Evolutionary conservation across 306 rosid species (phyloP).

Genomic region (Ormosia emarginata): DNA sequence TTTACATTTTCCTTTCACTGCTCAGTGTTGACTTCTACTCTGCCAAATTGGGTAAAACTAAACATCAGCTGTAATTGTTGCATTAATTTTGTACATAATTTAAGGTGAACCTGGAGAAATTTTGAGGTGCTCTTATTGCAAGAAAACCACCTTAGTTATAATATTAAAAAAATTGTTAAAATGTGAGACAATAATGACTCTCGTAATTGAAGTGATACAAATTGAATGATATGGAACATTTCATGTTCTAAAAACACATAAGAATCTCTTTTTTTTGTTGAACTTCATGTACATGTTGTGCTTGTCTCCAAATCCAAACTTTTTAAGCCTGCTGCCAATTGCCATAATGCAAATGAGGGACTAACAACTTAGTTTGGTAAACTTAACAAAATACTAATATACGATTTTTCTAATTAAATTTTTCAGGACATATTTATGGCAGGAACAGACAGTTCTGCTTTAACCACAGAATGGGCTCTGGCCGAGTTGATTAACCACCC

Average conservation of each 20-base stretch:
- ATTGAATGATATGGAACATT: too few species aligned
- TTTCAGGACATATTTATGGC: constrained; percentile 54
- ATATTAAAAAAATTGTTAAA: too few species aligned
- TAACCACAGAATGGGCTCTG: constrained; percentile 57
- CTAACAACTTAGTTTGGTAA: not conserved
- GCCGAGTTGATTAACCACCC: constrained; percentile 74
- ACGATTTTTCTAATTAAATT: not conserved
- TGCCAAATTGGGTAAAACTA: not conserved
- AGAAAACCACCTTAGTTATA: too few species aligned
- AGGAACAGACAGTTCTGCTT: constrained; percentile 64
- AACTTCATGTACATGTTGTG: not conserved
- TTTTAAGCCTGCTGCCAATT: not conserved
- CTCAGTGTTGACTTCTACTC: not conserved
- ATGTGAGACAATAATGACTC: too few species aligned
- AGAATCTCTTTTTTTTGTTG: too few species aligned
- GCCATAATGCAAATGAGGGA: not conserved
- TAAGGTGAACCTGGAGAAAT: too few species aligned
- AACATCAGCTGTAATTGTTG: not conserved
- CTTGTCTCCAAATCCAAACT: not conserved
- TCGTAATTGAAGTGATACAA: too few species aligned
- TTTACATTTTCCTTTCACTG: not conserved
- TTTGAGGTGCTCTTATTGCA: too few species aligned
- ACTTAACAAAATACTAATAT: not conserved
- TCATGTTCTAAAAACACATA: too few species aligned
- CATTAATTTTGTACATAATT: not conserved